Percentiles rank a stretch among this genome's conserved stretches.
phyloP scores from a whole-genome alignment of 371 early-diverging fungal species.

The Circinella umbellata region DNA sequence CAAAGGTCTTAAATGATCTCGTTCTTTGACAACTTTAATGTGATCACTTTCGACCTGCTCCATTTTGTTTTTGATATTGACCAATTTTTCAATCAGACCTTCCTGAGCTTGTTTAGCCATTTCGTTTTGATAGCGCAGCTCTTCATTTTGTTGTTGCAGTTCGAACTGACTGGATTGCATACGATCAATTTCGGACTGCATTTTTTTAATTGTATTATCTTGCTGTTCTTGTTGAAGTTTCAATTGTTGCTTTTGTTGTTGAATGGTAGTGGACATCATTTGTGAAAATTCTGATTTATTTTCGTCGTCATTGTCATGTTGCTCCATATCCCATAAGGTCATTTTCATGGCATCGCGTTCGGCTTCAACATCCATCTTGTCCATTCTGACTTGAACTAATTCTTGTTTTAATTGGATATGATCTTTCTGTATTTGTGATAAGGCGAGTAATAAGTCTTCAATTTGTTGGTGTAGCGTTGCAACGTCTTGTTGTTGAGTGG shows the following conservation, averaged over 20 bases:
- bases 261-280: too few species aligned
- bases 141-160: constrained; percentile 43
- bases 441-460: constrained; percentile 60
- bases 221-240: background rate
- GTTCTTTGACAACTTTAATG: constrained; percentile 1
- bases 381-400: constrained; percentile 56
- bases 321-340: constrained; percentile 29
- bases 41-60: constrained; percentile 30
- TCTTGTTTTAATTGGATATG: constrained; percentile 63
- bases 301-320: background rate
- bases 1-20: background rate
- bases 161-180: constrained; percentile 30
- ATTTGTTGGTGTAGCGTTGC: constrained; percentile 63
- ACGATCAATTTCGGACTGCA: constrained; percentile 20
- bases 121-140: constrained; percentile 36
- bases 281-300: background rate
- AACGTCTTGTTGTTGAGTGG: constrained; percentile 26
- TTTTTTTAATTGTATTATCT: background rate
- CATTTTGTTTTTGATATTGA: constrained; percentile 43
- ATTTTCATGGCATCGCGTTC: constrained; percentile 48
- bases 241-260: background rate
- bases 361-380: constrained; percentile 61
- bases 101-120: constrained; percentile 51
- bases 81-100: constrained; percentile 44
- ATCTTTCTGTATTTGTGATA: constrained; percentile 63